Conservation (phyloP, 73 alveolate species). For the Tetrahymena borealis region DNA sequence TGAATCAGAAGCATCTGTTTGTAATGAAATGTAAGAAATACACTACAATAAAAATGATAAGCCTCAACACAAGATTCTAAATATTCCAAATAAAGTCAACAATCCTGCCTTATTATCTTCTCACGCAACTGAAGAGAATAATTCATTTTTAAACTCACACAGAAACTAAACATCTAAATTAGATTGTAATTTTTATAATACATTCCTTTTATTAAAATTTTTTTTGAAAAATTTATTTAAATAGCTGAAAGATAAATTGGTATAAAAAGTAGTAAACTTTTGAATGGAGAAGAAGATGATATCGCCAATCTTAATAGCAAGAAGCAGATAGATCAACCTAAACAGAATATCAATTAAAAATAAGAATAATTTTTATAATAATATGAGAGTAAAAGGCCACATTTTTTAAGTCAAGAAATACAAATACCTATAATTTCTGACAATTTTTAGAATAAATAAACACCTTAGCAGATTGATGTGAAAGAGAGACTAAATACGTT, state of each 20-base stretch:
- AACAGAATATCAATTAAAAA: background rate
- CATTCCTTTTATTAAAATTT: no score
- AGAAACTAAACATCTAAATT: background rate
- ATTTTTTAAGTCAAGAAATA: background rate
- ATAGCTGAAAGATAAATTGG: background rate
- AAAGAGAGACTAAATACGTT: background rate
- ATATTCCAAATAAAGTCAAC: background rate
- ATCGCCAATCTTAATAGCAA: no score
- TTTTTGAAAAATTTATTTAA: no score
- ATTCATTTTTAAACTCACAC: background rate
- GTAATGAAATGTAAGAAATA: background rate
- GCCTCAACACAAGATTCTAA: background rate
- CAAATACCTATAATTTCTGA: background rate
- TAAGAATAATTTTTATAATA: background rate
- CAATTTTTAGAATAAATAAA: no score
- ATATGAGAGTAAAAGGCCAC: background rate
- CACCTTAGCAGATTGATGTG: no score
- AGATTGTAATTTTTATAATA: background rate
- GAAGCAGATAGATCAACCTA: background rate
- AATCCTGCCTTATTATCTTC: background rate
- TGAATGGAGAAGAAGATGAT: no score
- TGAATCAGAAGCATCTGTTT: background rate
- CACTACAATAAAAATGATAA: background rate
- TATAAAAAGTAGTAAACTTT: background rate
- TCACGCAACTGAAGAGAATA: background rate